Conservation (phyloP, 257 asterid genomes). For the Solanum pimpinellifolium region DNA sequence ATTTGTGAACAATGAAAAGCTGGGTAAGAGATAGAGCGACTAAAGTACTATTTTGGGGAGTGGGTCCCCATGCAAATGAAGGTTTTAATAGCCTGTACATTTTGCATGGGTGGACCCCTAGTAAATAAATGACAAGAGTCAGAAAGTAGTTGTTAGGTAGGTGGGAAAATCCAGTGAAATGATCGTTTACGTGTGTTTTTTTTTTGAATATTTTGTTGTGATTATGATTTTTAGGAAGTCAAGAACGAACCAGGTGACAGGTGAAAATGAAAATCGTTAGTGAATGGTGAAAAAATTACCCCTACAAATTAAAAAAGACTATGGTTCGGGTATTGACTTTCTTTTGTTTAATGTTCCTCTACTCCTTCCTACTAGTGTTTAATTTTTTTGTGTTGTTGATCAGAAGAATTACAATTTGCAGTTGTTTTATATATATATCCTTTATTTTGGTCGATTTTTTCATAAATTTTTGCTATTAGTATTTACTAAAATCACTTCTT, state of each 20-base stretch:
- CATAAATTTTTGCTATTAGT: not conserved
- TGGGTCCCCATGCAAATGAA: not conserved
- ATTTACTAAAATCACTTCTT: not conserved
- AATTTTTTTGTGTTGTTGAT: not conserved
- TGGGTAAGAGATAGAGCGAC: not conserved
- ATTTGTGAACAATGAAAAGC: not conserved
- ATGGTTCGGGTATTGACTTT: slow-evolving; percentile 99
- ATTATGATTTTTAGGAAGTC: slow-evolving; percentile 36
- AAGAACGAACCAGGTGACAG: slow-evolving; percentile 91
- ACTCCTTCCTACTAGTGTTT: not conserved
- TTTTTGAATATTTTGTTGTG: not conserved
- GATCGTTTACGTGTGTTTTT: not conserved
- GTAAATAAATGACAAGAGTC: slow-evolving; percentile 5
- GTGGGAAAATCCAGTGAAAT: slow-evolving; percentile 3
- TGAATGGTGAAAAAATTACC: slow-evolving; percentile 17
- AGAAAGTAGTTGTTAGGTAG: slow-evolving; percentile 11
- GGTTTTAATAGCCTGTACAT: not conserved
- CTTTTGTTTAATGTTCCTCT: slow-evolving; percentile 15
- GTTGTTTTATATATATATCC: not conserved
- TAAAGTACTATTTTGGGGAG: not conserved
- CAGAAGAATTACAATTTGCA: not conserved
- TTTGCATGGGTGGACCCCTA: not conserved
- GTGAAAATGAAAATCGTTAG: slow-evolving; percentile 39
- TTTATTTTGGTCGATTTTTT: not conserved
- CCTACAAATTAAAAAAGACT: slow-evolving; percentile 27